A percentile compares a stretch with the other conserved stretches of the same genome.
Conservation (phyloP, 768 basidiomycete genomes). For the Filobasidium floriforme region DNA sequence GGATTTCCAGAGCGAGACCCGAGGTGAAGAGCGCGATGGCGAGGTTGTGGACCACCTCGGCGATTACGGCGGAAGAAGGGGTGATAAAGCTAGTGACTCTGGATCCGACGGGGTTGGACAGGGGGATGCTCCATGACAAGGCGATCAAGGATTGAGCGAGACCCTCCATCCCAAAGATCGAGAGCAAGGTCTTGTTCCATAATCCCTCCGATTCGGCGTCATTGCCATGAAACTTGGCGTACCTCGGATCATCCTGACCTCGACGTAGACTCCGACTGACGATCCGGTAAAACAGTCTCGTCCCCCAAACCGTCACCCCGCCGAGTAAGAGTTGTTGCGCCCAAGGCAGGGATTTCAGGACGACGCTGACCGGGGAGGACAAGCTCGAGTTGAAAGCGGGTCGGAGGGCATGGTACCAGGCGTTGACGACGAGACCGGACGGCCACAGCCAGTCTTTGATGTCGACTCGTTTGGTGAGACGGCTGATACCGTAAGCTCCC, state of each 20-base stretch:
- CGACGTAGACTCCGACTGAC: constrained; percentile 2
- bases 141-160: constrained; percentile 32
- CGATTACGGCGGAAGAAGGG: constrained; percentile 2
- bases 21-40: constrained; percentile 27
- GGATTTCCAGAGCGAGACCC: constrained; percentile 26
- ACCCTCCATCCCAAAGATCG: constrained; percentile 27
- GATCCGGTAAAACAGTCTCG: constrained; percentile 19
- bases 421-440: constrained; percentile 25
- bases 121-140: constrained; percentile 27
- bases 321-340: constrained; percentile 26
- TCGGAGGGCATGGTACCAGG: constrained; percentile 26
- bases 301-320: constrained; percentile 30
- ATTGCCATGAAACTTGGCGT: constrained; percentile 16
- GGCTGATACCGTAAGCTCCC: constrained; percentile 25
- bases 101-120: constrained; percentile 19
- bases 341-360: constrained; percentile 22
- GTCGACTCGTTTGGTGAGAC: constrained; percentile 22
- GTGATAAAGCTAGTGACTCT: constrained; percentile 12
- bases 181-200: constrained; percentile 26
- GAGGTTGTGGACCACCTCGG: constrained; percentile 17
- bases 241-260: constrained; percentile 31
- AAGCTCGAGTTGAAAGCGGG: constrained; percentile 15
- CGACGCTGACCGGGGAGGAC: constrained; percentile 14
- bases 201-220: constrained; percentile 12
- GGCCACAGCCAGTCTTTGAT: constrained; percentile 33